Evolutionary conservation across 192 early-diverging fungal species (phyloP).

Genomic region (Rhizophagus clarus): DNA sequence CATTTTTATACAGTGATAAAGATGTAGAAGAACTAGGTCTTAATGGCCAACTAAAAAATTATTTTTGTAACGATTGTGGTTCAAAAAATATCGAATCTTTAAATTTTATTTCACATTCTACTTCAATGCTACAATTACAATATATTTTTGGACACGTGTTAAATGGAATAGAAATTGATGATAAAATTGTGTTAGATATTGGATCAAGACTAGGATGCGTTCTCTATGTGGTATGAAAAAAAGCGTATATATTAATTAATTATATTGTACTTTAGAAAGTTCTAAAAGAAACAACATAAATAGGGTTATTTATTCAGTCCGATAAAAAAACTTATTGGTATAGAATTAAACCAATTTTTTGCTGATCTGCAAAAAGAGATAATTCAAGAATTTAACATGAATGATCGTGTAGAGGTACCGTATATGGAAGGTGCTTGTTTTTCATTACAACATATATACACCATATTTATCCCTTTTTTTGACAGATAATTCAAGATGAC

Average conservation of each 20-base stretch:
- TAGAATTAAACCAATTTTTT: slow-evolving; percentile 64
- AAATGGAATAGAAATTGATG: slow-evolving; percentile 29
- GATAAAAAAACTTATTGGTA: slow-evolving; percentile 56
- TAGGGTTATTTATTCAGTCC: slow-evolving; percentile 6
- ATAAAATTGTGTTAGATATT: slow-evolving; percentile 58
- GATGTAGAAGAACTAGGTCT: slow-evolving; percentile 63
- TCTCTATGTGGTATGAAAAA: slow-evolving; percentile 49
- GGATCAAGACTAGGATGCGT: slow-evolving; percentile 62
- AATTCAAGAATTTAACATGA: no score
- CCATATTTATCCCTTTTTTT: no score
- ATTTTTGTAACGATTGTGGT: slow-evolving; percentile 57
- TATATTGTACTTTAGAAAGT: no score
- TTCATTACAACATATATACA: no score
- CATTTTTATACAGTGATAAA: slow-evolving; percentile 59
- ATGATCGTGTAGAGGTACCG: no score
- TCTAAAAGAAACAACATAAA: not conserved
- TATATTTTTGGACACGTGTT: slow-evolving; percentile 49
- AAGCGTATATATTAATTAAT: not conserved
- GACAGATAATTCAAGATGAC: slow-evolving; percentile 52
- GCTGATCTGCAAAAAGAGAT: slow-evolving; percentile 53
- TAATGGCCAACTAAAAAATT: slow-evolving; percentile 52
- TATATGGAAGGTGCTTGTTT: no score
- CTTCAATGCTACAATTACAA: slow-evolving; percentile 55
- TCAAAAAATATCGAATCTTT: slow-evolving; percentile 42
- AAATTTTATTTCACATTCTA: slow-evolving; percentile 66